phyloP scores from a whole-genome alignment of 2,329 filamentous ascomycete species.

The Macrophomina pseudophaseolina region DNA sequence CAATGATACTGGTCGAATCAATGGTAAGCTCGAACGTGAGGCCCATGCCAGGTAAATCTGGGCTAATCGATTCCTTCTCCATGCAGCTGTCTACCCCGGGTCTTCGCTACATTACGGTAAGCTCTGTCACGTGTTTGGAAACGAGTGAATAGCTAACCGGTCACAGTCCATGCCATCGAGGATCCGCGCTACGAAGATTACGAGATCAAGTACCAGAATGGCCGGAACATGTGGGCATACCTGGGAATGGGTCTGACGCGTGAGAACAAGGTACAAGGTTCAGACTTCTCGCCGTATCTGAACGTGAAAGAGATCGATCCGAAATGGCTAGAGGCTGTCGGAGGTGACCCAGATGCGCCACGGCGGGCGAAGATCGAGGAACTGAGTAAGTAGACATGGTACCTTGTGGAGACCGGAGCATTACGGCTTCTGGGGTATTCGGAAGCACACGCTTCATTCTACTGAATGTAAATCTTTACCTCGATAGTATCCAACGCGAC shows the following conservation, averaged over 20 bases:
- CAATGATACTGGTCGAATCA: conserved; percentile 43
- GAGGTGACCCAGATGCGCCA: conserved; percentile 21
- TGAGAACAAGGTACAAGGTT: conserved; percentile 32
- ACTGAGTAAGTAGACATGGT: neutral
- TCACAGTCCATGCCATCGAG: conserved; percentile 41
- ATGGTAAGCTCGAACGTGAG: conserved; percentile 29
- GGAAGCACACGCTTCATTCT: no score
- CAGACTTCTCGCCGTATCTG: conserved; percentile 48
- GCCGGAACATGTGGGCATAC: conserved; percentile 49
- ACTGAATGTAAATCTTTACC: neutral
- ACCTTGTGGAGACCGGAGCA: no score
- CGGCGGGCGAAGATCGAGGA: neutral
- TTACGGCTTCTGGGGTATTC: neutral
- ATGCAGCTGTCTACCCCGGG: conserved; percentile 56
- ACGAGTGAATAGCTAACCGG: neutral
- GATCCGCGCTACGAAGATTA: conserved; percentile 52
- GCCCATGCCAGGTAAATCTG: neutral
- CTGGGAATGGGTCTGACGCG: conserved; percentile 49
- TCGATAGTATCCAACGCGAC: neutral
- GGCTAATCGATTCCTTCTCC: neutral
- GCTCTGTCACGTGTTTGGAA: neutral
- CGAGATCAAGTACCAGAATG: conserved; percentile 45
- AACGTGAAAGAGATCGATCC: conserved; percentile 49
- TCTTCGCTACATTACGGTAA: conserved; percentile 54
- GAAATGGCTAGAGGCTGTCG: conserved; percentile 45